Base-by-base conservation (phyloP, 106 monocot genomes). In the Triglochin maritima region DNA sequence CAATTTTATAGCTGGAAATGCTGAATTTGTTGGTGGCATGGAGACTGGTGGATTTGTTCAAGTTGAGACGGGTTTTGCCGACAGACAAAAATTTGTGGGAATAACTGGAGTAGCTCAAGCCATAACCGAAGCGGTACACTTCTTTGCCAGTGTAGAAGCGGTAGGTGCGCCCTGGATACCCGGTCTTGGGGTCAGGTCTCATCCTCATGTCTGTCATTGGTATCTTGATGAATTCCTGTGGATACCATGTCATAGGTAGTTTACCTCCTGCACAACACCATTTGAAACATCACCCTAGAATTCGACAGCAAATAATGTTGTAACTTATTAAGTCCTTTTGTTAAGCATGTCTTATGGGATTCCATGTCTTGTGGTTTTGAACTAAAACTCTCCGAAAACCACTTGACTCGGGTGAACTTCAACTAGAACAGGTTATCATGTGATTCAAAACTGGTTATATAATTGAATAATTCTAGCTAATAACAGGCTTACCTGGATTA, bases 171-270 rank as follows among this genome's bases (percentile, higher is more conserved):
- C 95, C 95, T 0, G 95, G 95, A 66, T 90, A 96, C 6, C 82
- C 85, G 1, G 79, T 56, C 10, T 81, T 72, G 3, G 80, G 81
- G 59, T 90, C 90, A 0, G 95, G 65, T 49, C 95, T 73, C 95
- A 96, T 96, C 60, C 87, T 81, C 95, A 96, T 96, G 73, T 87
- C 85, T n/a, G 87, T 90, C 95, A 91, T 91, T 7, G 85, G 78
- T 46, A 91, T 75, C 29, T 45, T 80, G 45, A 83, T 90, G 83
- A 83, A 96, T 9, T 80, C 81, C 61, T 96, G 85, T 5, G 95
- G 95, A 67, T 96, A 96, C 95, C 95, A 96, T 16, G 90, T 96
- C 50, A 96, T 66, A 4, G 90, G 95, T 41, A 96, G 74, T 73
- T 78, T 96, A 14, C 95, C 95, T 11, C 94, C 94, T 95, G 79